These are phyloP conservation scores for Salix viminalis DNA, from an alignment of 345 rosid species.

Conservation along the genomic window DNA sequence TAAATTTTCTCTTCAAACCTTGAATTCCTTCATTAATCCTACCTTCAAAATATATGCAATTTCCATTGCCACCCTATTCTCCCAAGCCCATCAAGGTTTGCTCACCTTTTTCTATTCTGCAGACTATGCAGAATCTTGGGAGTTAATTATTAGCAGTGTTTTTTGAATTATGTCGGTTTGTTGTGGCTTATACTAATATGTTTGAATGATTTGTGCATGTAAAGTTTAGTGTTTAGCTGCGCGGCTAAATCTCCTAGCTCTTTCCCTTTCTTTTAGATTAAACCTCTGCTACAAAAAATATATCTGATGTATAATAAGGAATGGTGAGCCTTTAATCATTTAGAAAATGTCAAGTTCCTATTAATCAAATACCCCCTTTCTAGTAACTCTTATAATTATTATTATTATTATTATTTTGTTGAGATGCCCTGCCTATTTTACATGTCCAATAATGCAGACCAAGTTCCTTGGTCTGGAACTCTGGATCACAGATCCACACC, in stretches of 20 bases:
- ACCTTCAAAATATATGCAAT: slow-evolving; percentile 3
- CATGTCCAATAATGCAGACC: not conserved
- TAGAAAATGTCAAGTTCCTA: not conserved
- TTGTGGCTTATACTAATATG: not conserved
- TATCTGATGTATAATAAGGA: not conserved
- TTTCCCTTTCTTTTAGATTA: not conserved
- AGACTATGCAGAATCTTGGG: slow-evolving; percentile 4
- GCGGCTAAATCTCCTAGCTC: not conserved
- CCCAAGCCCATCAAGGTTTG: not conserved
- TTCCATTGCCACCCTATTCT: not conserved
- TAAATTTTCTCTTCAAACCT: not conserved
- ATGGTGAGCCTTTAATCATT: not conserved
- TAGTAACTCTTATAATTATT: not conserved
- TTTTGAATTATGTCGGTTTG: not conserved
- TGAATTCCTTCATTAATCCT: not conserved
- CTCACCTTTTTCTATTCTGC: slow-evolving; percentile 12
- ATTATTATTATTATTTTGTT: not conserved
- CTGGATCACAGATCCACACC: not conserved
- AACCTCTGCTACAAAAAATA: not conserved
- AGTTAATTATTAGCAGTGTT: not conserved
- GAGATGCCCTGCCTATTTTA: not conserved
- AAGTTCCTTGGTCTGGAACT: not conserved
- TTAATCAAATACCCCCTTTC: not conserved
- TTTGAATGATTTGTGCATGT: slow-evolving; percentile 1
- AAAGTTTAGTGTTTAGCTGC: not conserved